These are phyloP conservation scores for Debaryomyces coudertii DNA, from an alignment of 1,139 yeast species.

Conservation along the genomic window DNA sequence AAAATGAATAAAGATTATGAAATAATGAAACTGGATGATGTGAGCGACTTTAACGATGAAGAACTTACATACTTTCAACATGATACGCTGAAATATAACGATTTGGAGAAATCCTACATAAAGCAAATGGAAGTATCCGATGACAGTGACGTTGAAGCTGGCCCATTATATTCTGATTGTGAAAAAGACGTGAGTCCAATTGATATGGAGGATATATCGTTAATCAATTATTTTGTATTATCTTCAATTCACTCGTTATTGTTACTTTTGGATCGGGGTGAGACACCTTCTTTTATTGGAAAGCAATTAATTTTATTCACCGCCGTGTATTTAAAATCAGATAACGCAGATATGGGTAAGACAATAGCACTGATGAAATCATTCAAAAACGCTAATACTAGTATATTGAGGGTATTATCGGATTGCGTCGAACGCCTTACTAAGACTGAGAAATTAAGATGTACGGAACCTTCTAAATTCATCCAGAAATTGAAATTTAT, in stretches of 20 bases:
- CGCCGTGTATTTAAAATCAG: constrained; percentile 20
- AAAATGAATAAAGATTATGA: not conserved
- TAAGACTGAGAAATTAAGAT: constrained; percentile 13
- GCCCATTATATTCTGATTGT: constrained; percentile 22
- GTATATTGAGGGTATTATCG: constrained; percentile 16
- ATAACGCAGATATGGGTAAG: constrained; percentile 15
- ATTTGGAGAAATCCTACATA: constrained; percentile 16
- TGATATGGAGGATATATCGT: constrained; percentile 5
- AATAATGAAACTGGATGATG: not conserved
- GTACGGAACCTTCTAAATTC: not conserved
- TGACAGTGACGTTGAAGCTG: constrained; percentile 31
- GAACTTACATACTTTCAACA: not conserved
- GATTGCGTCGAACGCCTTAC: constrained; percentile 19
- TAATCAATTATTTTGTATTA: constrained; percentile 9
- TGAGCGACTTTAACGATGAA: not conserved
- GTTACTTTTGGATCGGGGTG: constrained; percentile 28
- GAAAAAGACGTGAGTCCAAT: constrained; percentile 20
- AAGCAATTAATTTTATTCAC: constrained; percentile 32
- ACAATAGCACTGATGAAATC: constrained; percentile 19
- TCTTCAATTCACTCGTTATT: constrained; percentile 16
- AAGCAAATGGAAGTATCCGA: constrained; percentile 39
- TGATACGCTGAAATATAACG: constrained; percentile 6
- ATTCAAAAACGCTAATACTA: constrained; percentile 15
- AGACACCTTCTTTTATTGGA: constrained; percentile 30
- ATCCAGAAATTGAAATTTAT: not conserved